Base-by-base conservation (phyloP, 164 flowering plant species). In the Kingdonia uniflora region DNA sequence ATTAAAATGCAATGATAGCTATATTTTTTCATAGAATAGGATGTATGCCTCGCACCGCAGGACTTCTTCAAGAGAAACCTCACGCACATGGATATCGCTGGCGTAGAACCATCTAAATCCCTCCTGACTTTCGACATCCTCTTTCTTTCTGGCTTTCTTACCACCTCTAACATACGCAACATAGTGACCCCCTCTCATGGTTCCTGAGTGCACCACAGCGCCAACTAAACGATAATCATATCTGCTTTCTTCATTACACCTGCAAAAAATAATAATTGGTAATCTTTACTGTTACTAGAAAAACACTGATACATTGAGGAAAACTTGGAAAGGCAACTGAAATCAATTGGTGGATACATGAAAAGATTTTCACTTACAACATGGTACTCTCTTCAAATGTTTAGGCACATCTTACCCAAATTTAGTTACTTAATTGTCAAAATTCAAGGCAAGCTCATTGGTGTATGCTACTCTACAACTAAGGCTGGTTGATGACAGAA, bases 151-250 rank as follows among this genome's bases (percentile, higher is more conserved):
- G 48, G 39, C 37, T 17, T 49, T 62, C 48, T 56, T 74, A 12
- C 61, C 56, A 6, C 73, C 95, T 70, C 81, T 76, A 6, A 94
- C 72, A 59, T 82, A 94, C 20, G 97, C 97, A 59, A 87, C 84
- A 64, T 94, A 94, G 57, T 94, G 99, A 11, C 99, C 99, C 22
- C 81, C 78, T 61, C 84, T 76, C 95, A 94, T 94, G 26, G 79
- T 70, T 25, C 99, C 99, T 2, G 51, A 65, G 66, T 94, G 99
- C 80, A 79, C 99, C 63, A 94, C 96, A 49, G 85, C 77, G 49
- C 97, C 97, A 47, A 74, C 49, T 42, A 94, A 68, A 14, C 68
- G 79, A 39, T 85, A 89, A 5, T 40, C 42, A 19, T 60, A 76
- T 19, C 52, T 54, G 1, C 62, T 81, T 49, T 29, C 52, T 49